Evolutionary conservation across 768 basidiomycete species (phyloP), one percentile per base, ranked within the genome.

Genomic region (Naganishia antarctica): DNA sequence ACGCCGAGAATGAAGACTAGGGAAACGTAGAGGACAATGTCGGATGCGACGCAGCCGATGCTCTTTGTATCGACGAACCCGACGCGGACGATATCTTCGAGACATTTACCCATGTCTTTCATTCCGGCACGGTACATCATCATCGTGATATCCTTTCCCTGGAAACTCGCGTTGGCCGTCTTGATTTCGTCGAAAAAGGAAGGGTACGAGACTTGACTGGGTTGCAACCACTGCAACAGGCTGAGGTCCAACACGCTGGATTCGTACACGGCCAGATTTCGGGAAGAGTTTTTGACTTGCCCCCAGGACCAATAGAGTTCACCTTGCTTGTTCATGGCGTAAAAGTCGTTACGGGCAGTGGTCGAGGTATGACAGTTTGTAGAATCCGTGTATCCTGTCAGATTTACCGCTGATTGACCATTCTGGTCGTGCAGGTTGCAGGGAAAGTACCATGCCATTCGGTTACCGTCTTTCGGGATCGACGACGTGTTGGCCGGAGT

Each of bases 1-100:
- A 98, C 94, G 66, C 94, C 94, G 68, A 94, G 87, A 76, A 99
- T 98, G 83, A 98, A 96, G 69, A 91, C 84, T 71, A 98, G 86
- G 49, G 94, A 97, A 63, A 94, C 82, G 76, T 91, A 94, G 64
- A 98, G 87, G 40, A 98, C 91, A 68, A 99, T 88, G 64, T 87
- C 82, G 7, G 94, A 96, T 7, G 94, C 93, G 65, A 98, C 90
- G 71, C 96, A 99, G 23, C 96, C 96, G 69, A 98, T 93, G 61
- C 85, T 87, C 72, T 87, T 87, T 63, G 89, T 90, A 79, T 98
- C 94, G 74, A 99, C 87, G 80, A 89, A 96, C 5, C 96, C 96
- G 66, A 97, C 86, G 23, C 85, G 87, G 66, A 89, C 80, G 68
- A 90, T 81, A 75, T 98, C 91, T 75, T 89, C 82, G 63, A 99